These are phyloP conservation scores for Andrographis paniculata DNA, from an alignment of 305 asterid species.

Conservation along the genomic window DNA sequence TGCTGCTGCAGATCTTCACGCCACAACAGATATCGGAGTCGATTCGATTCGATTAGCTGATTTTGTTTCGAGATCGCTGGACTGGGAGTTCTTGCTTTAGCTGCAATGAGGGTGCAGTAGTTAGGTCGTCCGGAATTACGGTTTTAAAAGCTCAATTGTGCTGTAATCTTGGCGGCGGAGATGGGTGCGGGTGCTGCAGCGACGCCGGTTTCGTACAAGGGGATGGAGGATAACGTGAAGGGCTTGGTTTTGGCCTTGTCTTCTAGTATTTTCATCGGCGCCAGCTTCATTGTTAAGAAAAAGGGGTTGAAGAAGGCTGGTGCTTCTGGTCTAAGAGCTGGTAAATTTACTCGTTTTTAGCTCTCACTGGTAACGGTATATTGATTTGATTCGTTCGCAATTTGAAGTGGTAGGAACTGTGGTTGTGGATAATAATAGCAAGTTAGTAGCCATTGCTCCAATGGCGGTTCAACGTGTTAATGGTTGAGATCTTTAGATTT, in stretches of 20 bases:
- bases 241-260: conserved; percentile 83
- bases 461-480: not conserved
- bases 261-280: conserved; percentile 84
- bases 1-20: no score
- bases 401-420: conserved; percentile 11
- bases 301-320: conserved; percentile 90
- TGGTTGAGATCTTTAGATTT: no score
- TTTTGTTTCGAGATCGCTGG: no score
- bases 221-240: conserved; percentile 85
- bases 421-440: conserved; percentile 13
- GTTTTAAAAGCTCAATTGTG: not conserved
- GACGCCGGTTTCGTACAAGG: conserved; percentile 42
- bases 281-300: conserved; percentile 92
- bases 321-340: conserved; percentile 71
- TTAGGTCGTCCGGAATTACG: conserved; percentile 13
- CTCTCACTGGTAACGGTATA: conserved; percentile 12
- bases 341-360: conserved; percentile 24
- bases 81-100: no score
- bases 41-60: no score
- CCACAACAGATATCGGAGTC: no score
- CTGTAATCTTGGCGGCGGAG: conserved; percentile 29
- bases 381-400: conserved; percentile 5
- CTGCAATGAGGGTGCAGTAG: conserved; percentile 30
- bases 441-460: conserved; percentile 6
- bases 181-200: conserved; percentile 26